These are phyloP conservation scores for Alternaria brassicae DNA, from an alignment of 2,329 filamentous ascomycete species.

Conservation along the genomic window DNA sequence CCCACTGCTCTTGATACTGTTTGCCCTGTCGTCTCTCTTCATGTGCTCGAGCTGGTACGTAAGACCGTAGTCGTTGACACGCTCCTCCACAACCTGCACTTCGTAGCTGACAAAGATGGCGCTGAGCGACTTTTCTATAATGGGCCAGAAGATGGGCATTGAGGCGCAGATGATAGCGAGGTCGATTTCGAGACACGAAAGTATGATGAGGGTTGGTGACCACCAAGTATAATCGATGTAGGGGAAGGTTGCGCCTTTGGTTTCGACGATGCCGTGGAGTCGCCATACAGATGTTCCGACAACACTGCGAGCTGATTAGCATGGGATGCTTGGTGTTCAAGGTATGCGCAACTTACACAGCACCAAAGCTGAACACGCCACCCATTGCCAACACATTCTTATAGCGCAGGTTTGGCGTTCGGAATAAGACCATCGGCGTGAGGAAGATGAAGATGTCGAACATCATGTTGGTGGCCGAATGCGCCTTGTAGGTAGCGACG, in stretches of 20 bases:
- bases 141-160: constrained; percentile 49
- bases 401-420: constrained; percentile 31
- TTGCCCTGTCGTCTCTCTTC: constrained; percentile 11
- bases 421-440: constrained; percentile 42
- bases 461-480: constrained; percentile 45
- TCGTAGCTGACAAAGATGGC: constrained; percentile 47
- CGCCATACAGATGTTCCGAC: constrained; percentile 42
- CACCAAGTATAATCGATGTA: constrained; percentile 46
- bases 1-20: constrained; percentile 36
- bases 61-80: constrained; percentile 29
- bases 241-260: constrained; percentile 39
- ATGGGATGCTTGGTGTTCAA: not conserved
- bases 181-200: constrained; percentile 44
- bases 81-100: constrained; percentile 43
- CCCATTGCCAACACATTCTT: constrained; percentile 41
- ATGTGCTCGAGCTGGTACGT: constrained; percentile 40
- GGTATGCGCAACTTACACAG: constrained; percentile 32
- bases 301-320: constrained; percentile 33
- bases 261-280: constrained; percentile 36
- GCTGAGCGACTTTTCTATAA: constrained; percentile 34
- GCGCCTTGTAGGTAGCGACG: constrained; percentile 34
- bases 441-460: constrained; percentile 45
- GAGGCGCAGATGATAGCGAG: constrained; percentile 46
- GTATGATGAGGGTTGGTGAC: constrained; percentile 33
- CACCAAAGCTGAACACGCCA: constrained; percentile 43